A percentile compares a stretch with the other conserved stretches of the same genome.
These are phyloP conservation scores for Globisporangium uncinulatum DNA, from an alignment of 352 stramenopile genomes.

Conservation along the genomic window DNA sequence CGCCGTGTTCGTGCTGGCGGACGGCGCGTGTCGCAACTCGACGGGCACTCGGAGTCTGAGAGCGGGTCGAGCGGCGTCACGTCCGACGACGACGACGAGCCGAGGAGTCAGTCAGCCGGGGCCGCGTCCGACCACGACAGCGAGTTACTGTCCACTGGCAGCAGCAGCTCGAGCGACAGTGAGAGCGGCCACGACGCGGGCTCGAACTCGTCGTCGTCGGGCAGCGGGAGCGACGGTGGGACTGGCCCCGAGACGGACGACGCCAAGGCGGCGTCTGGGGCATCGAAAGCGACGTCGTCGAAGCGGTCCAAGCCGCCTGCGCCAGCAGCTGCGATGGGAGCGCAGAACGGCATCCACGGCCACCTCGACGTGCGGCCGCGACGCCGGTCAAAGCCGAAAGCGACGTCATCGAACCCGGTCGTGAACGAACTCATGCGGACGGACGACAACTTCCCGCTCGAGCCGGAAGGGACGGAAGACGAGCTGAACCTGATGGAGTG, in stretches of 20 bases:
- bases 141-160: conserved; percentile 32
- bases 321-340: background rate
- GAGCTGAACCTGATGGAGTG: conserved; percentile 79
- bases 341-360: conserved; percentile 1
- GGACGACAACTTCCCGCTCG: conserved; percentile 39
- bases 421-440: conserved; percentile 78
- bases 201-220: conserved; percentile 37
- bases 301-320: conserved; percentile 1
- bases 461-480: conserved; percentile 44
- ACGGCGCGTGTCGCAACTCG: conserved; percentile 26
- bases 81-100: conserved; percentile 45
- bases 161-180: conserved; percentile 53
- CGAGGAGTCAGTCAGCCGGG: conserved; percentile 23
- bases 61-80: conserved; percentile 40
- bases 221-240: conserved; percentile 24
- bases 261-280: background rate
- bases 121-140: conserved; percentile 28
- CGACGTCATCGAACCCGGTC: conserved; percentile 26
- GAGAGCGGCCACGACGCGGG: conserved; percentile 40
- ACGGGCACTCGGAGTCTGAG: conserved; percentile 56
- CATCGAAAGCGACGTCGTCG: background rate
- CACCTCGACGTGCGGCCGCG: conserved; percentile 2
- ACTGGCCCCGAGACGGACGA: conserved; percentile 14
- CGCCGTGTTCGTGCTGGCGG: conserved; percentile 11
- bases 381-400: conserved; percentile 13